Base-by-base conservation (phyloP, 169 alveolate genomes). In the Cryptosporidium bovis region DNA sequence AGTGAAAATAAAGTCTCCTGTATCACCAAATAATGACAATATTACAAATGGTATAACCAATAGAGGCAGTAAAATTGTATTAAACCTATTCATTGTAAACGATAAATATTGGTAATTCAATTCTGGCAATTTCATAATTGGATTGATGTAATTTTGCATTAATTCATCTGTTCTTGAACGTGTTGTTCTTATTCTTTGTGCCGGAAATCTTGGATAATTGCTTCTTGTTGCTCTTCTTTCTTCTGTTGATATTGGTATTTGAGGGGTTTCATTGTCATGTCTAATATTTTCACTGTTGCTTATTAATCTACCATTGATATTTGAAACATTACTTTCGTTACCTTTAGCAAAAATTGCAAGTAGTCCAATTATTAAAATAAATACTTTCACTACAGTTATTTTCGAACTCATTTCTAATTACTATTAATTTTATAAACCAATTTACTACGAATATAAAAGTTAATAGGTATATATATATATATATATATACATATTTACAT, bases 81-180 rank as follows among this genome's bases (percentile, higher is more conserved):
- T 77, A 77, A 77, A 77, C 18, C 85, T 56, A 36, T 48, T 77
- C 85, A 77, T 77, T 36, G 64, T 58, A 20, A n/a, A 8, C 46
- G 85, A 77, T n/a, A 77, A 36, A 58, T 58, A 77, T 60, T 77
- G 85, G 51, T 77, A 77, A 60, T 77, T 77, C 31, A 77, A 77
- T 77, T 77, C 85, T 7, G 85, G 85, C 4, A 77, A 33, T 29
- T 58, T 77, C 85, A 77, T 77, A 29, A 77, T 31, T 48, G 85
- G 85, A 58, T 58, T 56, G 10, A 60, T 18, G 18, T 77, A 77
- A 8, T 77, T 58, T 60, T 60, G 55, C 13, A 69, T 44, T 60
- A 77, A 44, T 29, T 77, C 85, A 20, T 77, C 77, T 29, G 46
- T 34, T 29, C 55, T 77, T 20, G 85, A 56, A 31, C 46, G 29